phyloP scores from a whole-genome alignment of 352 stramenopile species.

The Globisporangium rhizosaccharum region DNA sequence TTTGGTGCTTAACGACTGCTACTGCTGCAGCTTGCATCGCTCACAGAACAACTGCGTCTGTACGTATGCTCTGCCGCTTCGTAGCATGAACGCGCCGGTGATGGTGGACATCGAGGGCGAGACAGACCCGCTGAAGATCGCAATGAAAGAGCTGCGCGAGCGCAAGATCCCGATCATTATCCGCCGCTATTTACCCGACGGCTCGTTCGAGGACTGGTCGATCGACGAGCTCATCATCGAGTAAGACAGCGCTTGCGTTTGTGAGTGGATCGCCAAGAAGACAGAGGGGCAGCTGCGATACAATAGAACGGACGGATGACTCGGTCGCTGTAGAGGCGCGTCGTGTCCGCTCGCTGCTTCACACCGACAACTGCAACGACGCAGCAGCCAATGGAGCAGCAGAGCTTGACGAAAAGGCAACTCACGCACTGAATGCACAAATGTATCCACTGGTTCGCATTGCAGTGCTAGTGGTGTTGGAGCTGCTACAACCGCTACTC shows the following conservation, averaged over 20 bases:
- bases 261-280: background rate
- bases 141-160: slow-evolving; percentile 98
- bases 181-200: slow-evolving; percentile 97
- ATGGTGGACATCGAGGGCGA: slow-evolving; percentile 97
- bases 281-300: background rate
- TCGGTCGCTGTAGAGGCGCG: background rate
- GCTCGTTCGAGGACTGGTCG: slow-evolving; percentile 98
- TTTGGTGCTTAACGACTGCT: background rate
- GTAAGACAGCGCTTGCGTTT: slow-evolving; percentile 36
- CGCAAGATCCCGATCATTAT: slow-evolving; percentile 99
- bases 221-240: slow-evolving; percentile 99
- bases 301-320: slow-evolving; percentile 5
- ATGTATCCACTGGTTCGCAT: no score
- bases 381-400: no score
- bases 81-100: slow-evolving; percentile 93
- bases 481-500: no score
- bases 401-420: no score
- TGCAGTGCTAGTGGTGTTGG: no score
- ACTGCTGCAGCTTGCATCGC: background rate
- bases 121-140: slow-evolving; percentile 99
- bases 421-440: no score
- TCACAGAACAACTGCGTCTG: background rate
- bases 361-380: no score
- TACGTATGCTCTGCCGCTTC: background rate
- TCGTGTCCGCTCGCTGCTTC: no score